Evolutionary conservation across 2,329 filamentous ascomycete genomes (phyloP).

Genomic region (Fonsecaea erecta): DNA sequence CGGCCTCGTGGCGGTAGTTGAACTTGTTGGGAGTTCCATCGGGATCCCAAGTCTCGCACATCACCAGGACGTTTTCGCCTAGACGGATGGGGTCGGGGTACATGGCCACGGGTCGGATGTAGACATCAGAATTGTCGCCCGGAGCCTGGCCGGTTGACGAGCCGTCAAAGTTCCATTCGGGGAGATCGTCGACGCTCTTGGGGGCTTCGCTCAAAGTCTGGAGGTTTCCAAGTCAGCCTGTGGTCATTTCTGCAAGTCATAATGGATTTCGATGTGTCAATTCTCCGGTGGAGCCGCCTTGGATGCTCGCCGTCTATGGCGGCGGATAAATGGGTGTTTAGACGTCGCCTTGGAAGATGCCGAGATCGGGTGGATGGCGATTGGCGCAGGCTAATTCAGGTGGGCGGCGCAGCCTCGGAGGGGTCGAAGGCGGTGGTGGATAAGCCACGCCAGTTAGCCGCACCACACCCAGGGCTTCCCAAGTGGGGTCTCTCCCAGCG

Average conservation of each 20-base stretch:
- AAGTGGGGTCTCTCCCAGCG: conserved; percentile 21
- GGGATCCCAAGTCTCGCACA: conserved; percentile 91
- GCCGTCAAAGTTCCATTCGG: conserved; percentile 84
- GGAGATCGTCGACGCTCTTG: conserved; percentile 65
- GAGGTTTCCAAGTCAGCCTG: conserved; percentile 28
- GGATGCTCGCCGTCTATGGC: conserved; percentile 8
- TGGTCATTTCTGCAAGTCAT: conserved; percentile 25
- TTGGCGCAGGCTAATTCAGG: conserved; percentile 18
- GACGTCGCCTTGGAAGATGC: conserved; percentile 19
- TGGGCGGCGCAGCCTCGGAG: conserved; percentile 22
- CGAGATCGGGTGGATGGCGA: conserved; percentile 27
- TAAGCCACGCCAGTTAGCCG: conserved; percentile 24
- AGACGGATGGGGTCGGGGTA: conserved; percentile 91
- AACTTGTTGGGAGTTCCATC: conserved; percentile 97
- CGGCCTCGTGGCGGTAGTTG: conserved; percentile 94
- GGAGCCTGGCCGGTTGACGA: conserved; percentile 91
- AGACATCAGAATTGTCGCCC: conserved; percentile 95
- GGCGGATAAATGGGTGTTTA: conserved; percentile 15
- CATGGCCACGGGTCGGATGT: conserved; percentile 86
- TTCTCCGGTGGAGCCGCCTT: conserved; percentile 24
- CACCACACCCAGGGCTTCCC: conserved; percentile 16
- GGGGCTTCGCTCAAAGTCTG: conserved; percentile 69
- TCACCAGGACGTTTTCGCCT: conserved; percentile 89
- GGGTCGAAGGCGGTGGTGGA: conserved; percentile 1
- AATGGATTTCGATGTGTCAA: conserved; percentile 32